Conservation (phyloP, 169 alveolate genomes). For the Babesia caballi region DNA sequence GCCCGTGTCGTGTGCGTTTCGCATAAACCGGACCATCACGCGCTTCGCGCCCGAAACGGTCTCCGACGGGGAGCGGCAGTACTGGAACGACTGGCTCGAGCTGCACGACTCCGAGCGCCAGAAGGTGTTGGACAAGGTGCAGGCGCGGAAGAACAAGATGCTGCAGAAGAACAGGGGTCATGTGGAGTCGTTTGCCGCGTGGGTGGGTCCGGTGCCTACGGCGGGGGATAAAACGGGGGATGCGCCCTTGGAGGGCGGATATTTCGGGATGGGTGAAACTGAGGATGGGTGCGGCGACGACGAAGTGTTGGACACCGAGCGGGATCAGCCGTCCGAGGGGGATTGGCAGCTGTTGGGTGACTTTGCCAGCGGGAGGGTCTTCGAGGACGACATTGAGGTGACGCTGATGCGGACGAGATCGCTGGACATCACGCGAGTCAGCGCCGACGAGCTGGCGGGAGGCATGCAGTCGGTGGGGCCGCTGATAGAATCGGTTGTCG, state of each 20-base stretch:
- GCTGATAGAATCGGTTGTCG: slow-evolving; percentile 33
- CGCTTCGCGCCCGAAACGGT: background rate
- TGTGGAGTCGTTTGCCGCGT: background rate
- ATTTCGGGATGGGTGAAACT: background rate
- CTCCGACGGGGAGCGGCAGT: background rate
- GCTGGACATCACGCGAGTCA: background rate
- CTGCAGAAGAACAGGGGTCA: background rate
- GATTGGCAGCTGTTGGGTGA: background rate
- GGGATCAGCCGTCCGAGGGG: background rate
- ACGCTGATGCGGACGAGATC: background rate
- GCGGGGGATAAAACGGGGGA: background rate
- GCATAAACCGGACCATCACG: slow-evolving; percentile 33
- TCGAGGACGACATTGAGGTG: slow-evolving; percentile 29
- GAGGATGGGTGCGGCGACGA: background rate
- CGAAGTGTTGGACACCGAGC: too few relatives aligned
- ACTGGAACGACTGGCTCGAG: slow-evolving; percentile 20
- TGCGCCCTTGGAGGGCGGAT: background rate
- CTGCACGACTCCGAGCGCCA: background rate
- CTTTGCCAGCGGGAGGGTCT: slow-evolving; percentile 23
- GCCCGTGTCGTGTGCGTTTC: slow-evolving; percentile 9
- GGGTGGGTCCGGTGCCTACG: background rate
- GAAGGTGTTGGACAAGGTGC: background rate
- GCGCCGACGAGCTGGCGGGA: background rate
- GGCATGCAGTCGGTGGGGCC: slow-evolving; percentile 44
- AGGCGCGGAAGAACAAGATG: background rate